Conservation (phyloP, 2,329 filamentous ascomycete genomes). For the Alternaria longipes region DNA sequence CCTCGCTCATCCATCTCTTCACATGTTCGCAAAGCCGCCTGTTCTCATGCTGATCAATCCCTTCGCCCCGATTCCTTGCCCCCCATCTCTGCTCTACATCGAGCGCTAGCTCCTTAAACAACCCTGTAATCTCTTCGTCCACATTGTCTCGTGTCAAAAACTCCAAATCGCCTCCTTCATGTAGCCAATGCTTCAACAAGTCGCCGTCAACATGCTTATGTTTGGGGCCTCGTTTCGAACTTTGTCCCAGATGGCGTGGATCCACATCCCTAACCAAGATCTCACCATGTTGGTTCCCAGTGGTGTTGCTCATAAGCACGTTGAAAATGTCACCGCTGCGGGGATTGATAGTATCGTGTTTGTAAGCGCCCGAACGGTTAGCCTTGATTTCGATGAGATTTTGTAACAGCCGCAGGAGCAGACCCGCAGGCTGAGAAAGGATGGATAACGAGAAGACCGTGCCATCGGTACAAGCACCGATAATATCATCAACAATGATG, state of each 20-base stretch:
- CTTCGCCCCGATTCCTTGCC: conserved; percentile 12
- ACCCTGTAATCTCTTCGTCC: conserved; percentile 29
- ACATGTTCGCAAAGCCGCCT: conserved; percentile 14
- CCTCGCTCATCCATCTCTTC: conserved; percentile 31
- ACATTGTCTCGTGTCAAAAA: conserved; percentile 22
- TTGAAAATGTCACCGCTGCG: conserved; percentile 32
- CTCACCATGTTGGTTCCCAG: conserved; percentile 29
- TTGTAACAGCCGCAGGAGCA: conserved; percentile 76
- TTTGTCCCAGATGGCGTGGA: conserved; percentile 32
- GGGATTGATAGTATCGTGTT: conserved; percentile 22
- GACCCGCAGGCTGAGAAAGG: conserved; percentile 69
- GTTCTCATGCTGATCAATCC: conserved; percentile 22
- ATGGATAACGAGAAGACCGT: conserved; percentile 68
- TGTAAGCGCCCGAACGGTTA: conserved; percentile 21
- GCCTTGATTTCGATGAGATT: conserved; percentile 60
- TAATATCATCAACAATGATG: conserved; percentile 57
- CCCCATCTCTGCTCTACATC: conserved; percentile 25
- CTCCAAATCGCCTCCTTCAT: conserved; percentile 29
- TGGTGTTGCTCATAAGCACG: conserved; percentile 34
- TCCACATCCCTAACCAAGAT: conserved; percentile 37
- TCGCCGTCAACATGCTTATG: conserved; percentile 57
- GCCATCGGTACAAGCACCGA: conserved; percentile 63
- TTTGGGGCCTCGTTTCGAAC: conserved; percentile 20
- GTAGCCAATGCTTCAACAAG: conserved; percentile 46
- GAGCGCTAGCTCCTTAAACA: conserved; percentile 38